Evolutionary conservation across 1,284 basidiomycete genomes (phyloP).

Genomic region (Blastosporella zonata): DNA sequence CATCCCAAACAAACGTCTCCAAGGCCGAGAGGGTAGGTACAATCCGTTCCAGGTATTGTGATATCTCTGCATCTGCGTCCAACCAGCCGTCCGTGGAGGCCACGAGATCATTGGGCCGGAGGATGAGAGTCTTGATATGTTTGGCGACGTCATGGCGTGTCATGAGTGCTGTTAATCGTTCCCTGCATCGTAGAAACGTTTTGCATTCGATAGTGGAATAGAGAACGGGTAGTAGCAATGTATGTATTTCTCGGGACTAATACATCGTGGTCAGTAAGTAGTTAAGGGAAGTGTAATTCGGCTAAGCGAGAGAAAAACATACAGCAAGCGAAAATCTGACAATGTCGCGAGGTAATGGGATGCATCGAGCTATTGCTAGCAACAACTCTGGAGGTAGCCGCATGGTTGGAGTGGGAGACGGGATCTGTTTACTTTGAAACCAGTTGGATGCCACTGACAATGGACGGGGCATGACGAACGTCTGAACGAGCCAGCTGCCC

Average conservation of each 20-base stretch:
- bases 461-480: neutral
- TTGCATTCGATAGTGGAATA: constrained; percentile 16
- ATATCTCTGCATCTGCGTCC: constrained; percentile 26
- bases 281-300: neutral
- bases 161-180: constrained; percentile 18
- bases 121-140: constrained; percentile 40
- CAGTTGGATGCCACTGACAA: neutral
- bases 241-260: constrained; percentile 12
- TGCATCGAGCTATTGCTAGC: constrained; percentile 13
- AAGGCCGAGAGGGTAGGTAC: constrained; percentile 40
- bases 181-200: constrained; percentile 17
- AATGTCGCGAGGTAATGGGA: constrained; percentile 13
- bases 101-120: constrained; percentile 33
- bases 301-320: constrained; percentile 1
- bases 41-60: constrained; percentile 27
- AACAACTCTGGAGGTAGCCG: constrained; percentile 15
- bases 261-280: neutral
- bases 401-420: neutral
- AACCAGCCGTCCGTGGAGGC: constrained; percentile 24
- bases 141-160: constrained; percentile 38
- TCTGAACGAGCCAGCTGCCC: neutral
- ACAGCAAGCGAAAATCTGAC: constrained; percentile 17
- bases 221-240: constrained; percentile 14
- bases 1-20: constrained; percentile 51
- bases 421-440: neutral